Evolutionary conservation across 257 asterid genomes (phyloP).

Genomic region (Scutellaria barbata): DNA sequence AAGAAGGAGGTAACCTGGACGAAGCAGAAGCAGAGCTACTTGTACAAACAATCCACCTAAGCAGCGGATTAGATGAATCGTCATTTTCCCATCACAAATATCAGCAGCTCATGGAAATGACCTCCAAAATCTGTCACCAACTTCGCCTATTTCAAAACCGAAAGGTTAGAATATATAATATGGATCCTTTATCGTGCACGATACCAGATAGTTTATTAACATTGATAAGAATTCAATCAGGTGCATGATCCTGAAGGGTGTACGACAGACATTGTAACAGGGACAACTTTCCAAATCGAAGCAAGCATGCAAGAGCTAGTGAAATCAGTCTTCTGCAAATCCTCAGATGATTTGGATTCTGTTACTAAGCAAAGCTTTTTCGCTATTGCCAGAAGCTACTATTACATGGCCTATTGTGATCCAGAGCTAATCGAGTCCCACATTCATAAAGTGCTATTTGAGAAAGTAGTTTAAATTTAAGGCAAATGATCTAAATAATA

Average conservation of each 20-base stretch:
- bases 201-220: too few relatives aligned
- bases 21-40: conserved; percentile 56
- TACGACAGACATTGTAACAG: conserved; percentile 19
- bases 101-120: conserved; percentile 47
- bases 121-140: conserved; percentile 45
- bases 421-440: conserved; percentile 54
- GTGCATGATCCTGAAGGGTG: conserved; percentile 28
- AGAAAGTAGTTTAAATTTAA: conserved; percentile 40
- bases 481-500: too few relatives aligned
- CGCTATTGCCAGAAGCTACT: conserved; percentile 56
- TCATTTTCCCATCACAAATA: conserved; percentile 51
- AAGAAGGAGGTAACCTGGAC: conserved; percentile 30
- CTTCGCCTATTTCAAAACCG: conserved; percentile 46
- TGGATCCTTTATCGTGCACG: too few relatives aligned
- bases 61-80: conserved; percentile 39
- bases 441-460: conserved; percentile 64
- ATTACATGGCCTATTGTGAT: conserved; percentile 56
- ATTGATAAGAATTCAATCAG: not conserved
- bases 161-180: conserved; percentile 44
- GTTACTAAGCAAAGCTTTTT: conserved; percentile 58
- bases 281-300: conserved; percentile 46
- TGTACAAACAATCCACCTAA: conserved; percentile 47
- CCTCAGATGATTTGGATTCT: conserved; percentile 42
- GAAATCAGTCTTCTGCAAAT: conserved; percentile 47
- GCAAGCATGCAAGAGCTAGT: conserved; percentile 57